These are phyloP conservation scores for Sapria himalayana DNA, from an alignment of 345 rosid genomes.

Conservation along the genomic window DNA sequence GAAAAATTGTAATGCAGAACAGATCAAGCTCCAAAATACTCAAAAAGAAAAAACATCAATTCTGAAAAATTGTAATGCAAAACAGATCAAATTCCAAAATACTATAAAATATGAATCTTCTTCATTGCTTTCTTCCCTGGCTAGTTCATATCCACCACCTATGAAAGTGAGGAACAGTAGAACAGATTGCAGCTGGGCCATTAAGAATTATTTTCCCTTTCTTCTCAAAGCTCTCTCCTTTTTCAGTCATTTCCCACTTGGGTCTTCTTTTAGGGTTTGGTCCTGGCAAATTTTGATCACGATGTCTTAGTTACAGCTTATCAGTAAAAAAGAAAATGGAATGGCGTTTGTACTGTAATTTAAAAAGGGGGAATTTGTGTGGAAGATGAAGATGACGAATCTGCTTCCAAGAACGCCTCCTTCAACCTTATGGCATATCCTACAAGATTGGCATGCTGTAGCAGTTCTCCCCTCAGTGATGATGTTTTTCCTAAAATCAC, in stretches of 20 bases:
- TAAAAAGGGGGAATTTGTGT: constrained; percentile 21
- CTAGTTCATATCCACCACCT: constrained; percentile 40
- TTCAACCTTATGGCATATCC: constrained; percentile 52
- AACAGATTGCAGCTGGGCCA: constrained; percentile 46
- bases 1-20: too few species aligned
- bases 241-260: constrained; percentile 55
- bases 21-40: too few species aligned
- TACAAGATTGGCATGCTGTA: constrained; percentile 39
- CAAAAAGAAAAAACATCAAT: too few species aligned
- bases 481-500: constrained; percentile 46
- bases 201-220: constrained; percentile 61
- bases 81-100: too few species aligned
- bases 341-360: too few species aligned
- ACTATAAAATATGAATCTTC: too few species aligned
- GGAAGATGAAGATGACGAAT: constrained; percentile 30
- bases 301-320: too few species aligned
- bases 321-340: too few species aligned
- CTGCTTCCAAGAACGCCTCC: constrained; percentile 31
- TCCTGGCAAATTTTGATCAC: constrained; percentile 28
- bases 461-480: constrained; percentile 30
- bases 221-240: constrained; percentile 65
- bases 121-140: constrained; percentile 21
- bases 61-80: too few species aligned
- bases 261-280: constrained; percentile 51
- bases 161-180: constrained; percentile 62